phyloP scores from a whole-genome alignment of 306 rosid species.

The Lablab purpureus region DNA sequence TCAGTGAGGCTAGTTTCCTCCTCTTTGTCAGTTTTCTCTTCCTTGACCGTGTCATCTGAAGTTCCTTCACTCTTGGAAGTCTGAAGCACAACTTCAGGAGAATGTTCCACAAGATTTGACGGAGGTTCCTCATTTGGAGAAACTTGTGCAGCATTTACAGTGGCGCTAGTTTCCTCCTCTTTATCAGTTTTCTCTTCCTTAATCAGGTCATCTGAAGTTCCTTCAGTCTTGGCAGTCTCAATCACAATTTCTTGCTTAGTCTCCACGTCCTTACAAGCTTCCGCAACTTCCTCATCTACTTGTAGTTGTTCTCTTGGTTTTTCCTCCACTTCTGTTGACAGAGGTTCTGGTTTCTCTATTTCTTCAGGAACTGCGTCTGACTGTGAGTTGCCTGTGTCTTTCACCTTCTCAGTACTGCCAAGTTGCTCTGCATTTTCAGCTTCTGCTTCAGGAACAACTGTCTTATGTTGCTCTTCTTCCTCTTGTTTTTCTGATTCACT shows the following conservation, averaged over 20 bases:
- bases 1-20: constrained; percentile 32
- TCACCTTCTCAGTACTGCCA: constrained; percentile 36
- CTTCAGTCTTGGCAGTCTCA: constrained; percentile 44
- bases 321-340: constrained; percentile 45
- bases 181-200: constrained; percentile 45
- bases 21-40: constrained; percentile 41
- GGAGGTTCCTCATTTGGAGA: constrained; percentile 43
- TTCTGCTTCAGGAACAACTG: background rate
- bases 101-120: constrained; percentile 46
- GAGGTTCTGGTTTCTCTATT: constrained; percentile 39
- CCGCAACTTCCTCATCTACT: constrained; percentile 45
- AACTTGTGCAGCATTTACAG: constrained; percentile 33
- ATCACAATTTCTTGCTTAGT: constrained; percentile 39
- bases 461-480: constrained; percentile 40
- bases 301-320: constrained; percentile 43
- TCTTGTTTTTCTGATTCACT: constrained; percentile 41
- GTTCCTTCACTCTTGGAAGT: constrained; percentile 43
- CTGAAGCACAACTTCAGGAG: constrained; percentile 41
- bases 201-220: constrained; percentile 28
- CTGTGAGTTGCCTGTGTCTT: constrained; percentile 40
- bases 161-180: constrained; percentile 39
- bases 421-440: constrained; percentile 40
- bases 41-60: constrained; percentile 38
- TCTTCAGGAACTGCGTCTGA: constrained; percentile 35
- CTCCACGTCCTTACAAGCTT: constrained; percentile 45